Base-by-base conservation (phyloP, 1,139 yeast species). In the Taphrina populina region DNA sequence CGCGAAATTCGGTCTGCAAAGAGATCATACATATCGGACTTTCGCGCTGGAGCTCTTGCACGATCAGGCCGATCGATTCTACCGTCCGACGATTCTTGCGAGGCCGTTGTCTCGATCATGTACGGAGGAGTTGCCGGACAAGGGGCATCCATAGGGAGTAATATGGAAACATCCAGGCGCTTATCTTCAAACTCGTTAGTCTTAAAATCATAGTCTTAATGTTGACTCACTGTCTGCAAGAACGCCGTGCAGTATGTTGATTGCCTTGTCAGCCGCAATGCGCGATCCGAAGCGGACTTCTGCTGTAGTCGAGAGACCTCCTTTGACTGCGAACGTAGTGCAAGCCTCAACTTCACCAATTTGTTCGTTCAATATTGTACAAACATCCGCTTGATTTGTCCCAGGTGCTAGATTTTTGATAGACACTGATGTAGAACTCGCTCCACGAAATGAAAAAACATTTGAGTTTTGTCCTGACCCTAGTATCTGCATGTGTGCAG, bases 321-420 rank as follows among this genome's bases (percentile, higher is more conserved):
- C 54, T 5, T 11, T 13, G 17, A 49, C 54, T 5, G 44, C 32
- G 37, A 49, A 49, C 2, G 44, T 37, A 10, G 30, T 32, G 35
- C 45, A 37, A 17, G 37, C 46, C 11, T 49, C 46, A 6, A 49
- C 54, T 17, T 49, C 46, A 7, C 36, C 54, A n/a, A 29, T 32
- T 13, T 37, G 36, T n/a, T 49, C 46, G 20, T 32, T 27, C 24
- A 30, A 24, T 11, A 49, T 49, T 20, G 39, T 37, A 30, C 37
- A 37, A 10, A 49, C 36, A 32, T 49, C 54, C 11, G 45, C 30
- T 34, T 37, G 46, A 4, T 45, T 49, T 11, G 54, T 49, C 20
- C 54, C 54, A 10, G 54, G 46, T 4, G 54, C 54, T 6, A 49
- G 39, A 19, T 39, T 39, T 36, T 49, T 37, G 30, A 49, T 49